Conservation (phyloP, 2,329 filamentous ascomycete genomes). For the Fusarium sp. region DNA sequence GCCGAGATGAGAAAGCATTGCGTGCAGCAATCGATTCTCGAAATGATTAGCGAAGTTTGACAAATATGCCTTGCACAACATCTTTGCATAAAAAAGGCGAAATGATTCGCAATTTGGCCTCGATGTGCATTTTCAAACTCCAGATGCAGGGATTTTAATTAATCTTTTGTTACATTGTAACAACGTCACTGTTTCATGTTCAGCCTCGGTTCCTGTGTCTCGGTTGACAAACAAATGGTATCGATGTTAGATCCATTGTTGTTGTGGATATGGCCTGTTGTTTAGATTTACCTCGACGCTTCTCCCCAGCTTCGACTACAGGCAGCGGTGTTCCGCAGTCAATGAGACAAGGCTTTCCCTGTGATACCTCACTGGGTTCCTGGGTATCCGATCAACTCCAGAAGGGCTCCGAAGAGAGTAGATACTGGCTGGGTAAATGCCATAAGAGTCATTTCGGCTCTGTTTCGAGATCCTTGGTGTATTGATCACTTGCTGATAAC, state of each 20-base stretch:
- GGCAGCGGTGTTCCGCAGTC: conserved; percentile 29
- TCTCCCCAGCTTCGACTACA: conserved; percentile 8
- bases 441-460: conserved; percentile 28
- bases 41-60: background rate
- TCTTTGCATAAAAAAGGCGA: background rate
- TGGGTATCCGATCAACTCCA: background rate
- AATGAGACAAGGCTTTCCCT: conserved; percentile 3
- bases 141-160: background rate
- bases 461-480: conserved; percentile 18
- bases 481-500: background rate
- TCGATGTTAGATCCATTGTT: background rate
- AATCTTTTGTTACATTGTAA: conserved; percentile 2
- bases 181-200: conserved; percentile 28
- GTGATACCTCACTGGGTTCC: background rate
- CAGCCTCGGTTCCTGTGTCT: conserved; percentile 1
- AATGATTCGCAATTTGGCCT: background rate
- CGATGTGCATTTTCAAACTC: background rate
- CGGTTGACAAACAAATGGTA: background rate
- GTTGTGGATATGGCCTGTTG: conserved; percentile 5
- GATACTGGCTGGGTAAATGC: background rate
- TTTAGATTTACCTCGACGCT: background rate
- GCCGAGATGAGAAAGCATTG: conserved; percentile 20
- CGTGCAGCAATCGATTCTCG: background rate
- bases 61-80: background rate
- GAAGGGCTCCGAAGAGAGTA: background rate